phyloP scores from a whole-genome alignment of 352 stramenopile species.

The Phytophthora podocarpi region DNA sequence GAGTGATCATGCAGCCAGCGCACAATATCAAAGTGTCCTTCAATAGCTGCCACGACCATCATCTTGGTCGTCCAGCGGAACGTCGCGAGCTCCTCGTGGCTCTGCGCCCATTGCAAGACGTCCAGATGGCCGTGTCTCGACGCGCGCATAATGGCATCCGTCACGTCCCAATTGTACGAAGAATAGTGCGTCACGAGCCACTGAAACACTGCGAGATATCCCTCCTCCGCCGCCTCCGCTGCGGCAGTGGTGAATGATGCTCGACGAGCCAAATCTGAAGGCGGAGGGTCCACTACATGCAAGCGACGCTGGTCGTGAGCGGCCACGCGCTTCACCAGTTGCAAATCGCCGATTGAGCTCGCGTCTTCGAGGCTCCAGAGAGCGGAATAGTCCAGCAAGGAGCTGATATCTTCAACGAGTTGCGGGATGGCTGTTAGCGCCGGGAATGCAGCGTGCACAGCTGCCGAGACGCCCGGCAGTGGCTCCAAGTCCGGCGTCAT shows the following conservation, averaged over 20 bases:
- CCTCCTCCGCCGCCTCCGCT: constrained; percentile 22
- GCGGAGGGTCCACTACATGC: constrained; percentile 14
- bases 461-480: constrained; percentile 26
- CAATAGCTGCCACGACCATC: constrained; percentile 44
- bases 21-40: constrained; percentile 49
- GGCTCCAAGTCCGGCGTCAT: constrained; percentile 7
- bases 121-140: constrained; percentile 30
- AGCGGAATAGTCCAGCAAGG: constrained; percentile 31
- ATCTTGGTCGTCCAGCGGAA: constrained; percentile 44
- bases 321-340: constrained; percentile 32
- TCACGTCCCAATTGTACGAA: constrained; percentile 22
- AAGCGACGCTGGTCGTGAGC: constrained; percentile 24
- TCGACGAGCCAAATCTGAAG: constrained; percentile 15
- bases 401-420: constrained; percentile 24
- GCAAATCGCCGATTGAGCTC: constrained; percentile 29
- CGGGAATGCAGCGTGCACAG: constrained; percentile 28
- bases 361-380: constrained; percentile 35
- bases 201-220: constrained; percentile 25
- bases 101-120: constrained; percentile 29
- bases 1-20: constrained; percentile 39
- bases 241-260: constrained; percentile 22
- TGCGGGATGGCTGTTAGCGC: constrained; percentile 34
- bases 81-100: constrained; percentile 5
- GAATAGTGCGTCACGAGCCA: constrained; percentile 36
- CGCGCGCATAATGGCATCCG: constrained; percentile 33